These are phyloP conservation scores for Casuarina glauca DNA, from an alignment of 306 rosid species.

Conservation along the genomic window DNA sequence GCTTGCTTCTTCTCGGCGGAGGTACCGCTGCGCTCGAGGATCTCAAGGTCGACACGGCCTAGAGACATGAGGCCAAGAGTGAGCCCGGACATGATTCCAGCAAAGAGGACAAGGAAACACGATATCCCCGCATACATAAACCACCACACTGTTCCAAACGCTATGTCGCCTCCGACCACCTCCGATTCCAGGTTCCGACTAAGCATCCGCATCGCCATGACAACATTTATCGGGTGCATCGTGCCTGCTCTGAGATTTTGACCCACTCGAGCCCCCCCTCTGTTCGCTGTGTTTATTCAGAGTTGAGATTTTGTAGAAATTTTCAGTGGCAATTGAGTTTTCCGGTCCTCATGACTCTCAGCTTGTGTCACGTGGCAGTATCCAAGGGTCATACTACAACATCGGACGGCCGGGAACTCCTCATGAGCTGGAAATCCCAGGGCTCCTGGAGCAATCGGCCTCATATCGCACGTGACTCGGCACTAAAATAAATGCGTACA, in stretches of 20 bases:
- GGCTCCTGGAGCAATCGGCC: too few relatives aligned
- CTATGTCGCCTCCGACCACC: slow-evolving; percentile 29
- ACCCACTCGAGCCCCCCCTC: not conserved
- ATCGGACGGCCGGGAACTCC: too few relatives aligned
- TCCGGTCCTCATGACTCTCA: not conserved
- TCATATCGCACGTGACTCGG: too few relatives aligned
- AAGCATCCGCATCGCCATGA: slow-evolving; percentile 55
- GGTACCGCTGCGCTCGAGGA: slow-evolving; percentile 86
- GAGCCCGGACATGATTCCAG: slow-evolving; percentile 97
- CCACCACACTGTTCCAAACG: slow-evolving; percentile 73
- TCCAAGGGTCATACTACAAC: too few relatives aligned
- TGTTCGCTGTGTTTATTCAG: not conserved
- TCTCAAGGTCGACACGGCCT: slow-evolving; percentile 93
- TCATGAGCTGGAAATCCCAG: too few relatives aligned
- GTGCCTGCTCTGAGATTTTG: not conserved
- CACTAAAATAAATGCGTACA: too few relatives aligned
- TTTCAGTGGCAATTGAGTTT: not conserved
- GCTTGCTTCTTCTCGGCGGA: slow-evolving; percentile 84
- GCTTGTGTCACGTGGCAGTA: too few relatives aligned
- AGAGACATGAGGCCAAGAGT: slow-evolving; percentile 98
- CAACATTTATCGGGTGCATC: slow-evolving; percentile 50
- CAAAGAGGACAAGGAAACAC: slow-evolving; percentile 65
- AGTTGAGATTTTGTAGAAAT: not conserved
- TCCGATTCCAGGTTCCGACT: slow-evolving; percentile 45
- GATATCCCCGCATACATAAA: slow-evolving; percentile 73